These are phyloP conservation scores for Boletus vinaceobasis DNA, from an alignment of 768 basidiomycete species.

Conservation along the genomic window DNA sequence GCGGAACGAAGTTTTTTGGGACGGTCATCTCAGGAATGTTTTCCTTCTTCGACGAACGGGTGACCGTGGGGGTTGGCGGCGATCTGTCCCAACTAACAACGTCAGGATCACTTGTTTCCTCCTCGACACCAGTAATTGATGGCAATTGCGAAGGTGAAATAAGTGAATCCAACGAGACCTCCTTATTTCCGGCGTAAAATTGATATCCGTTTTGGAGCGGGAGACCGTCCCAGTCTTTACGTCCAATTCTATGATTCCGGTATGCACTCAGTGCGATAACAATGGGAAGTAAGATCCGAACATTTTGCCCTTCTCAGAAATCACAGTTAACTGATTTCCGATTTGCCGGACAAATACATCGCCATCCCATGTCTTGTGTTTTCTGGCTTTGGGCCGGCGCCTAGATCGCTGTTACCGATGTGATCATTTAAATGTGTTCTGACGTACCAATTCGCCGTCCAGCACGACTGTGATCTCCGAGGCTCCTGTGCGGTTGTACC, in stretches of 20 bases:
- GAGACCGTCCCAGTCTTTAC: conserved; percentile 57
- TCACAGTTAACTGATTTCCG: conserved; percentile 52
- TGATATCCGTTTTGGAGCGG: conserved; percentile 39
- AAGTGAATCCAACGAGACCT: conserved; percentile 57
- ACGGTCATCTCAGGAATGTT: conserved; percentile 16
- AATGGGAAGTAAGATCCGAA: conserved; percentile 27
- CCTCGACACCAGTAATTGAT: conserved; percentile 33
- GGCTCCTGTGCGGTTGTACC: conserved; percentile 3
- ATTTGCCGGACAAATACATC: conserved; percentile 59
- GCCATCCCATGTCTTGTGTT: conserved; percentile 87
- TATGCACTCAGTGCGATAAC: conserved; percentile 5
- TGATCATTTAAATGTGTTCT: background rate
- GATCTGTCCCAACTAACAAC: conserved; percentile 8
- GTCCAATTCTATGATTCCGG: conserved; percentile 50
- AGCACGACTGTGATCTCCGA: conserved; percentile 37
- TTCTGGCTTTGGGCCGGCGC: conserved; percentile 69
- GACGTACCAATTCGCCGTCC: conserved; percentile 69
- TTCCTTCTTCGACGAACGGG: conserved; percentile 14
- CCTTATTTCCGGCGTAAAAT: conserved; percentile 52
- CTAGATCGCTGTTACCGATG: conserved; percentile 34
- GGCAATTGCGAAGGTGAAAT: conserved; percentile 54
- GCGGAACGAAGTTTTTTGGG: conserved; percentile 42
- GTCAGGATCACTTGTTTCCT: conserved; percentile 24
- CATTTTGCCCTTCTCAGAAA: conserved; percentile 72
- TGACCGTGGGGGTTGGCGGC: conserved; percentile 13